phyloP scores from a whole-genome alignment of 176 grass and related monocot genomes.

The Ensete glaucum region DNA sequence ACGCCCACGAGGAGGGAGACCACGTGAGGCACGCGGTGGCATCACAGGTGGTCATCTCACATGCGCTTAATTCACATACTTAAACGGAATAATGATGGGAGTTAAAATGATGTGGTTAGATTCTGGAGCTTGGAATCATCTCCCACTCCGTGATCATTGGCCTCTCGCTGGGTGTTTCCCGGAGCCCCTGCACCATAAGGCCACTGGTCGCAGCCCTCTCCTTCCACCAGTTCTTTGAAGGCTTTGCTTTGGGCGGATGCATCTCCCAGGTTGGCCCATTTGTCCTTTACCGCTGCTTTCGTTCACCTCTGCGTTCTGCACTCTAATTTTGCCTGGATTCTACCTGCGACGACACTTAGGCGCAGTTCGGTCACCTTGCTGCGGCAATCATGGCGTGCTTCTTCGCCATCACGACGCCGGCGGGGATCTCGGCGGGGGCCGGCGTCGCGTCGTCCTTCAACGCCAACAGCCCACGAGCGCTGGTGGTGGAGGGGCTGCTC shows the following conservation, averaged over 20 bases:
- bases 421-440: not conserved
- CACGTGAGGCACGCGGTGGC: conserved; percentile 11
- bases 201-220: conserved; percentile 11
- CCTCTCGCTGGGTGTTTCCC: conserved; percentile 2
- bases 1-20: conserved; percentile 8
- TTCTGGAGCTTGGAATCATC: conserved; percentile 18
- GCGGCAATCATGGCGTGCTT: conserved; percentile 1
- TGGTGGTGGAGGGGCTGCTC: conserved; percentile 18
- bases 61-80: too few relatives aligned
- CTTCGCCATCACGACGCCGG: conserved; percentile 10
- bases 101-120: not conserved
- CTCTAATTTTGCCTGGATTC: not conserved
- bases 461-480: conserved; percentile 8
- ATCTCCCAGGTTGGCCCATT: not conserved
- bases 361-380: not conserved
- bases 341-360: not conserved
- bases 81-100: too few relatives aligned
- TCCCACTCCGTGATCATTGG: conserved; percentile 16
- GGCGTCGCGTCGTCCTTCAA: conserved; percentile 5
- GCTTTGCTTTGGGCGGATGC: conserved; percentile 15
- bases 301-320: too few relatives aligned
- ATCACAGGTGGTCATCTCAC: not conserved
- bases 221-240: conserved; percentile 19
- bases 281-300: not conserved
- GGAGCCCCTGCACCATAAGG: conserved; percentile 16